These are phyloP conservation scores for Amphirosellinia nigrospora DNA, from an alignment of 495 filamentous ascomycete species.

Conservation along the genomic window DNA sequence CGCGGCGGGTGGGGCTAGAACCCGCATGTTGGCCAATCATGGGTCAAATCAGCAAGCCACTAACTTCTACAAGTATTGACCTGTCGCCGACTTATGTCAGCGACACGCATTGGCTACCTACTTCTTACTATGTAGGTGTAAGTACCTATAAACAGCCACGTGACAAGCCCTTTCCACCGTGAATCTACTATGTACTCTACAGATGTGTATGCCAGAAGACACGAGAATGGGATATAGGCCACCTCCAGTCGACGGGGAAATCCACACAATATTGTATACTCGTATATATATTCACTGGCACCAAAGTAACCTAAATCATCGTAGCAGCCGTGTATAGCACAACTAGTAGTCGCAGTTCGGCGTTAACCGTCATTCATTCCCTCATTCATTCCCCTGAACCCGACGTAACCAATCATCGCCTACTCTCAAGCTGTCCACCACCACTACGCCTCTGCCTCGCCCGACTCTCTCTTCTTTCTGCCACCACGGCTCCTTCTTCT, in stretches of 20 bases:
- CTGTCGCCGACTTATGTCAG: not conserved
- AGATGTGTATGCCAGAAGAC: not conserved
- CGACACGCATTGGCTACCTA: not conserved
- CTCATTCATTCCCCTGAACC: slow-evolving; percentile 75
- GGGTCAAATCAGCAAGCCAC: not conserved
- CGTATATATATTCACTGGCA: slow-evolving; percentile 2
- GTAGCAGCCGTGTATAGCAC: not conserved
- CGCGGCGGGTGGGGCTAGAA: not conserved
- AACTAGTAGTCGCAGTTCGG: not conserved
- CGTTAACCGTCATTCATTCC: slow-evolving; percentile 62
- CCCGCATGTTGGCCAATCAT: not conserved
- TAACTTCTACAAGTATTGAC: too few relatives aligned
- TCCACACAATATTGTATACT: not conserved
- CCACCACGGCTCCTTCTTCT: slow-evolving; percentile 73
- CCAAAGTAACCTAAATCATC: not conserved
- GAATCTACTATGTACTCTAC: too few relatives aligned
- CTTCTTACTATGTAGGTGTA: too few relatives aligned
- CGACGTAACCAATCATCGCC: slow-evolving; percentile 85
- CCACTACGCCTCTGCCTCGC: slow-evolving; percentile 81
- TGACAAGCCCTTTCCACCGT: not conserved
- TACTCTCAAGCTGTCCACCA: slow-evolving; percentile 77
- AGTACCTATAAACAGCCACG: not conserved
- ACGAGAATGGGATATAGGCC: not conserved
- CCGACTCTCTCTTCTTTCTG: slow-evolving; percentile 80
- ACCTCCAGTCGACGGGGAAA: not conserved